These are phyloP conservation scores for Trichophaea hybrida DNA, from an alignment of 2,329 filamentous ascomycete genomes.

Conservation along the genomic window DNA sequence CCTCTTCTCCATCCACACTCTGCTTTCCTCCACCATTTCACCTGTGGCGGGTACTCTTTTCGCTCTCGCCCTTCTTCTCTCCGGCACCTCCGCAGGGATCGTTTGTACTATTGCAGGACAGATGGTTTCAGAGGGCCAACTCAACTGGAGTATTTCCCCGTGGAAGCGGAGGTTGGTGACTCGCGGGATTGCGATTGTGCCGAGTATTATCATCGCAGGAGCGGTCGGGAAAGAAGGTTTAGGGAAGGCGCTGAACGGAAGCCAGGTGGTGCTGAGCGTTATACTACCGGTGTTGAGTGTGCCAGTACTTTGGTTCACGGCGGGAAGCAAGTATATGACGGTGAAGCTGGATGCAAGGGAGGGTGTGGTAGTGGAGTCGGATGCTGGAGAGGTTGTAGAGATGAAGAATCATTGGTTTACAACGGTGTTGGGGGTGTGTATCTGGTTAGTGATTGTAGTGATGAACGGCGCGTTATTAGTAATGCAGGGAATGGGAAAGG, in stretches of 20 bases:
- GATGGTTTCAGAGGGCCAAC: slow-evolving; percentile 72
- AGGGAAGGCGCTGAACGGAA: slow-evolving; percentile 55
- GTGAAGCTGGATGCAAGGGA: slow-evolving; percentile 31
- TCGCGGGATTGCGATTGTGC: slow-evolving; percentile 64
- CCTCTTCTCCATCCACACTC: slow-evolving; percentile 66
- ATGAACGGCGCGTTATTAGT: slow-evolving; percentile 71
- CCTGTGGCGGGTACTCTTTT: slow-evolving; percentile 71
- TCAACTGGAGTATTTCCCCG: slow-evolving; percentile 58
- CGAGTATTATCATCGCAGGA: slow-evolving; percentile 68
- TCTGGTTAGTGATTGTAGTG: slow-evolving; percentile 60
- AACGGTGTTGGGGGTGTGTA: slow-evolving; percentile 41
- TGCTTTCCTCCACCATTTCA: slow-evolving; percentile 55
- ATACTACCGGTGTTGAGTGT: slow-evolving; percentile 72
- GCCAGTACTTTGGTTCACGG: slow-evolving; percentile 75
- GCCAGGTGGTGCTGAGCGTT: slow-evolving; percentile 63
- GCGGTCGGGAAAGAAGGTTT: slow-evolving; percentile 60
- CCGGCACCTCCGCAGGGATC: slow-evolving; percentile 67
- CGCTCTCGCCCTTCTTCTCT: slow-evolving; percentile 64
- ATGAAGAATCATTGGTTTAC: slow-evolving; percentile 63
- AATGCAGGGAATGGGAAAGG: slow-evolving; percentile 39
- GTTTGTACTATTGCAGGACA: slow-evolving; percentile 82
- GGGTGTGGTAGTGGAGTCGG: background rate
- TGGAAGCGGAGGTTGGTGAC: slow-evolving; percentile 70
- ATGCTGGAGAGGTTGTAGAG: slow-evolving; percentile 32
- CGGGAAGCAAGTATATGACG: slow-evolving; percentile 64